These are phyloP conservation scores for Cercophora sp. DNA, from an alignment of 495 filamentous ascomycete species.

Conservation along the genomic window DNA sequence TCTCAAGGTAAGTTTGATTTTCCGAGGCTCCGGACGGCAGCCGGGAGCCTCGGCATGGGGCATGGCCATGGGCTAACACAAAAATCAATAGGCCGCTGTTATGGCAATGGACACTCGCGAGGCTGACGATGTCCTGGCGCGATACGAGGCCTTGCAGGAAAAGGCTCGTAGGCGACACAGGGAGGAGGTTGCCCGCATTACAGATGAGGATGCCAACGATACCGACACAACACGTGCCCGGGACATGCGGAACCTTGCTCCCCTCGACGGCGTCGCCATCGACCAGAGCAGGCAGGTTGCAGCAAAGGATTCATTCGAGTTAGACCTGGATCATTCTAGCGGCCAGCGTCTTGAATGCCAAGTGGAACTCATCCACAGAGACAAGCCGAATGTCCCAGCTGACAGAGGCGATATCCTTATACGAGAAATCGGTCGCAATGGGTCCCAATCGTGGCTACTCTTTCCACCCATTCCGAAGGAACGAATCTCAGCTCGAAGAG, in stretches of 20 bases:
- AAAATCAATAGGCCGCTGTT: constrained; percentile 39
- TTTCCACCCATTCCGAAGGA: constrained; percentile 74
- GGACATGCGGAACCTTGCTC: constrained; percentile 70
- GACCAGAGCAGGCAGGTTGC: constrained; percentile 71
- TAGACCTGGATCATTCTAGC: constrained; percentile 82
- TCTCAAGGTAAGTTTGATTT: constrained; percentile 55
- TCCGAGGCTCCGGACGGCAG: too few species aligned
- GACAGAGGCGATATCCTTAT: constrained; percentile 80
- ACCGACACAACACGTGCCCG: constrained; percentile 76
- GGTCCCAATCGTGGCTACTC: constrained; percentile 73
- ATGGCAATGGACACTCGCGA: constrained; percentile 28
- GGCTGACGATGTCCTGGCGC: constrained; percentile 25
- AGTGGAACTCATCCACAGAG: constrained; percentile 82
- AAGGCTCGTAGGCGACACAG: constrained; percentile 74
- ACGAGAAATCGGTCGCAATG: constrained; percentile 76
- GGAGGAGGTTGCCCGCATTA: constrained; percentile 80
- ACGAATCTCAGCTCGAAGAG: constrained; percentile 73
- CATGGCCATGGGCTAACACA: too few species aligned
- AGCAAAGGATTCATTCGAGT: constrained; percentile 82
- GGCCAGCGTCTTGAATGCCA: constrained; percentile 85
- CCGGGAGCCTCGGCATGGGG: too few species aligned
- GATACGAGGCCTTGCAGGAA: constrained; percentile 67
- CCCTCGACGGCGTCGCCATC: constrained; percentile 64
- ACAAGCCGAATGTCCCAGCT: constrained; percentile 53
- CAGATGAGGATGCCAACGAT: constrained; percentile 82